A percentile compares a stretch with the other conserved stretches of the same genome.
Evolutionary conservation across 306 rosid species (phyloP).

Genomic region (Rosa persica): DNA sequence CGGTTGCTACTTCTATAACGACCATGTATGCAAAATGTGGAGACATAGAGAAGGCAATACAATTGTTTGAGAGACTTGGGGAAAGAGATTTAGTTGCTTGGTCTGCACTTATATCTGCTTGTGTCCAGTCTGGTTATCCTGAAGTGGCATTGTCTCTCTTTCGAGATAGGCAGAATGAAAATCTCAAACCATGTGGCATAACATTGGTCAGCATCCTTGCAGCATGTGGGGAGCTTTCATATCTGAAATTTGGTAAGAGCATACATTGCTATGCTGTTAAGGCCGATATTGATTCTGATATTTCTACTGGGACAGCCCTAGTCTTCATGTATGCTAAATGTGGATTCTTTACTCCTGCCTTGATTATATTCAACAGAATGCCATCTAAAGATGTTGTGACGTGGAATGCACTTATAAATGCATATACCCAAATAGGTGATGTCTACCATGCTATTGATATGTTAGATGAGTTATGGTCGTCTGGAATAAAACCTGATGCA

Average conservation of each 20-base stretch:
- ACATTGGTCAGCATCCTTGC: constrained; percentile 45
- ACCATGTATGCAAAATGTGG: constrained; percentile 71
- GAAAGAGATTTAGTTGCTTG: constrained; percentile 60
- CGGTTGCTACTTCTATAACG: constrained; percentile 52
- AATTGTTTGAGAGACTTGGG: constrained; percentile 41
- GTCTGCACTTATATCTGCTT: constrained; percentile 62
- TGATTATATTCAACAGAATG: constrained; percentile 45
- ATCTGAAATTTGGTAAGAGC: constrained; percentile 49
- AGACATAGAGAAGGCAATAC: constrained; percentile 49
- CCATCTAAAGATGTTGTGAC: constrained; percentile 55
- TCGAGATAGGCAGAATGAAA: constrained; percentile 44
- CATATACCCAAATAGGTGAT: constrained; percentile 48
- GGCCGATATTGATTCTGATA: constrained; percentile 43
- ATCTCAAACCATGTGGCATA: constrained; percentile 44
- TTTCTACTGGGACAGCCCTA: constrained; percentile 48
- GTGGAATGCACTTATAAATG: constrained; percentile 71
- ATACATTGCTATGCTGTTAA: constrained; percentile 54
- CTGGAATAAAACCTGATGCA: constrained; percentile 50
- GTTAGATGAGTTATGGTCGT: constrained; percentile 41
- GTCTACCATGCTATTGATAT: constrained; percentile 38
- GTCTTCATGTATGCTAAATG: constrained; percentile 60
- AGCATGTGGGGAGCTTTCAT: constrained; percentile 49
- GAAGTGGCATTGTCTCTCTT: constrained; percentile 51
- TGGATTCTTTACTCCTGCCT: constrained; percentile 37
- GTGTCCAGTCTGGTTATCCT: constrained; percentile 55